These are phyloP conservation scores for Protostelium mycophagum DNA, from an alignment of 78 protist species.

Conservation along the genomic window DNA sequence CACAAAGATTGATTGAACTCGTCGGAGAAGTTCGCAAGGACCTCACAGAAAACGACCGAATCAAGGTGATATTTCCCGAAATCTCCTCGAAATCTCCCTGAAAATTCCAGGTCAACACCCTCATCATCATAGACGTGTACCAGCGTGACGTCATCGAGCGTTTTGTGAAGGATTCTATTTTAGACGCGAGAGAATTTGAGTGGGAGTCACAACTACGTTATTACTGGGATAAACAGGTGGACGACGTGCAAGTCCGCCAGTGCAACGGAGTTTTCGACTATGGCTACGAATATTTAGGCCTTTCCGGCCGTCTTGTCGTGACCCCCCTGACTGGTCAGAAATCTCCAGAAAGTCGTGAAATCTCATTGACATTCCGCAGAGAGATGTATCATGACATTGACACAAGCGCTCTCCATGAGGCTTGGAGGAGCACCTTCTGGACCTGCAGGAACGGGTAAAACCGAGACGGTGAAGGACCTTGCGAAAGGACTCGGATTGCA, in stretches of 20 bases:
- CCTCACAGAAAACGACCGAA: slow-evolving; percentile 49
- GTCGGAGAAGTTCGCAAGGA: slow-evolving; percentile 74
- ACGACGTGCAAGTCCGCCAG: slow-evolving; percentile 60
- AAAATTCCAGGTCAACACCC: slow-evolving; percentile 52
- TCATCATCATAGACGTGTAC: slow-evolving; percentile 91
- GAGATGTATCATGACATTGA: slow-evolving; percentile 81
- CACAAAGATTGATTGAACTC: slow-evolving; percentile 35
- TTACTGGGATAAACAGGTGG: slow-evolving; percentile 60
- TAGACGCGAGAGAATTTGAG: slow-evolving; percentile 64
- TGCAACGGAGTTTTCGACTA: slow-evolving; percentile 86
- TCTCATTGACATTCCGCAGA: too few species aligned
- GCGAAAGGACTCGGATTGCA: slow-evolving; percentile 88
- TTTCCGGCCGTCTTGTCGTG: slow-evolving; percentile 90
- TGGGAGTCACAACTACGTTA: slow-evolving; percentile 92
- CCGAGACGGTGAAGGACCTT: slow-evolving; percentile 95
- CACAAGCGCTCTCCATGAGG: slow-evolving; percentile 85
- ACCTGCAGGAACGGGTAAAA: slow-evolving; percentile 99
- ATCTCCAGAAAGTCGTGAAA: too few species aligned
- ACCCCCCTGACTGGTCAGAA: slow-evolving; percentile 96
- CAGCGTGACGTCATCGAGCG: slow-evolving; percentile 54
- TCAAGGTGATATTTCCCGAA: slow-evolving; percentile 68
- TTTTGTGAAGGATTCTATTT: not conserved
- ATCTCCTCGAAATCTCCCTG: slow-evolving; percentile 50
- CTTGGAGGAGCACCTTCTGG: slow-evolving; percentile 98
- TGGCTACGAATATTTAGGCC: slow-evolving; percentile 97